Conservation (phyloP, 1,284 basidiomycete species). For the Leccinum subspadiceum region DNA sequence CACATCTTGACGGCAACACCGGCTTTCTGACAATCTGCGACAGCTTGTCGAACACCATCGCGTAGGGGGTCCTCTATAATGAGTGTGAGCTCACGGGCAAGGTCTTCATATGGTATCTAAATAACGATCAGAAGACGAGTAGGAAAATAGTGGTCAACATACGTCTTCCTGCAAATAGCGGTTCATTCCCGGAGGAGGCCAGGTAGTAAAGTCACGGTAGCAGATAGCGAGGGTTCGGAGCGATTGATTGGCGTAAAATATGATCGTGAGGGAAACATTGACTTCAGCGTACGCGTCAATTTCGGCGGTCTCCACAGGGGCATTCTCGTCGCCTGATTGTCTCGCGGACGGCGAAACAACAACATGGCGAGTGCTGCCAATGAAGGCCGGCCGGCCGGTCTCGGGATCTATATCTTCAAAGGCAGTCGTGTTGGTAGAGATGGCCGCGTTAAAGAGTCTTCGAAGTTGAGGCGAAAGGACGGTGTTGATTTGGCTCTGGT, state of each 20-base stretch:
- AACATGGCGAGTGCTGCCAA: slow-evolving; percentile 74
- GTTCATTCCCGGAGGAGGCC: slow-evolving; percentile 69
- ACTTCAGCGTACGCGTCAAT: slow-evolving; percentile 68
- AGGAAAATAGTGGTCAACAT: slow-evolving; percentile 7
- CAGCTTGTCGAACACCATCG: slow-evolving; percentile 85
- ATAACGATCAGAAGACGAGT: slow-evolving; percentile 4
- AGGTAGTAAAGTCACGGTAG: slow-evolving; percentile 84
- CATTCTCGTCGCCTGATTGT: slow-evolving; percentile 24
- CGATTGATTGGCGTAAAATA: slow-evolving; percentile 93
- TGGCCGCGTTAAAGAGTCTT: slow-evolving; percentile 79
- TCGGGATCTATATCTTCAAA: slow-evolving; percentile 82
- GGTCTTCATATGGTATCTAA: slow-evolving; percentile 68
- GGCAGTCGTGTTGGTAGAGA: slow-evolving; percentile 93
- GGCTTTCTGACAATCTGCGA: slow-evolving; percentile 81
- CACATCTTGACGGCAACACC: slow-evolving; percentile 99
- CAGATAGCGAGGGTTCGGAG: slow-evolving; percentile 92
- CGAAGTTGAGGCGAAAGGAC: slow-evolving; percentile 64
- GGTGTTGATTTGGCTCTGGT: slow-evolving; percentile 68
- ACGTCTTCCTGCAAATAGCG: slow-evolving; percentile 57
- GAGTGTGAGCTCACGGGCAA: slow-evolving; percentile 78
- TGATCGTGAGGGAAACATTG: slow-evolving; percentile 89
- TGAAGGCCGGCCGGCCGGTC: slow-evolving; percentile 54
- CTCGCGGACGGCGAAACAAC: slow-evolving; percentile 51
- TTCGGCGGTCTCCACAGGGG: slow-evolving; percentile 52
- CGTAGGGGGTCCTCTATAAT: slow-evolving; percentile 97